Percentiles rank a stretch among this genome's conserved stretches.
phyloP scores from a whole-genome alignment of 2,329 filamentous ascomycete species.

The Xylaria hypoxylon region DNA sequence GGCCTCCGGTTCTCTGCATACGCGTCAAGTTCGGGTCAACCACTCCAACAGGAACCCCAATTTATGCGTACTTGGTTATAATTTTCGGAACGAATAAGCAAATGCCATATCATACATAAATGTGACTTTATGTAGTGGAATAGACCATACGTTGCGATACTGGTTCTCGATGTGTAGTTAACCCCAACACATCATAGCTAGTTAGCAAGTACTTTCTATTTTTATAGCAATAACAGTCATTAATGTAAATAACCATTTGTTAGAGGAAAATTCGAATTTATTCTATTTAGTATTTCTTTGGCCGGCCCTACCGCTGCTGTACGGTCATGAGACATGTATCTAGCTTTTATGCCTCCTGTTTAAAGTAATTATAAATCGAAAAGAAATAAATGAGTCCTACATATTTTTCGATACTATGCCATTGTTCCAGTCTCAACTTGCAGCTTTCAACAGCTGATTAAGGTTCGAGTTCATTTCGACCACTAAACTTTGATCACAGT shows the following conservation, averaged over 20 bases:
- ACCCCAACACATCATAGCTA: not conserved
- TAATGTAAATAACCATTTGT: no score
- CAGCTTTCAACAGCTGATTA: no score
- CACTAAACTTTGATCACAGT: not conserved
- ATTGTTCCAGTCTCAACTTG: no score
- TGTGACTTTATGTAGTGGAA: not conserved
- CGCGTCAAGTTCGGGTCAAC: not conserved
- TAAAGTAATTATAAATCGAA: no score
- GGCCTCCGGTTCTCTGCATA: slow-evolving; percentile 22
- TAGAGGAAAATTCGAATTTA: no score
- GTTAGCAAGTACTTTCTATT: not conserved
- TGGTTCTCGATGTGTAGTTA: not conserved
- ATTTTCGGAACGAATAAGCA: not conserved
- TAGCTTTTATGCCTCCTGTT: no score
- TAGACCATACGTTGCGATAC: not conserved
- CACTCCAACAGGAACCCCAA: not conserved
- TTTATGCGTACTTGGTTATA: not conserved
- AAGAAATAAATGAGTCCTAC: no score
- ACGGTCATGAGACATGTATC: no score
- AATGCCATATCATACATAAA: not conserved
- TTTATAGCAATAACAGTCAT: no score
- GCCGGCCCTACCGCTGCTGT: no score
- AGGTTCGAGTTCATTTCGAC: not conserved
- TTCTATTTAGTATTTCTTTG: no score
- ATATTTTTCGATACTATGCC: no score